Evolutionary conservation across 495 filamentous ascomycete genomes (phyloP), one percentile per base, ranked within the genome.

Genomic region (Penicillium coffeae): DNA sequence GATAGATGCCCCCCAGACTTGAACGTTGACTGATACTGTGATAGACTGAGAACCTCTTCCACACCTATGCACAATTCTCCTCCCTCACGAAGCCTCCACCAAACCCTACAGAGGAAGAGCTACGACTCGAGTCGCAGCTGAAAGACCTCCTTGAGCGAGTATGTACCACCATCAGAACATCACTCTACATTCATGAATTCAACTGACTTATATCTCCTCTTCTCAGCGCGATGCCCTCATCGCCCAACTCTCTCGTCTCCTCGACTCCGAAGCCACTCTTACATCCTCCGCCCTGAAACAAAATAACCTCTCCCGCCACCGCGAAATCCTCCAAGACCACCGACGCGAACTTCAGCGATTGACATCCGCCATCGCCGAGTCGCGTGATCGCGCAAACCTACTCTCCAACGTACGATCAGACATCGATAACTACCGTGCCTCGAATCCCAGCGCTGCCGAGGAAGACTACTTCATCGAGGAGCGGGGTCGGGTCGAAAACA

Each of bases 381-480:
- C 86, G 47, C 87, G 93, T 55, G 81, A 90, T 64, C 88, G 90
- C 52, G 83, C 87, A 15, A 95, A 96, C 66, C 84, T 98, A n/a
- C 85, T 97, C 38, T 85, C 83, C 8, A 89, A 84, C 63, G 90
- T 98, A 30, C 87, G 90, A 54, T 85, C 88, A 51, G 93, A 98
- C 66, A 96, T 97, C 63, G 79, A 86, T 58, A 83, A 87, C 33
- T 96, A 95, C 76, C 87, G 85, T 25, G 80, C 85, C 18, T 81
- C 78, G 20, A 91, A 94, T 68, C 88, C 89, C 7, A 86, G 79
- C 45, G 80, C 77, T 5, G 87, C 83, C 32, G 93, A 96, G 69
- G 88, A 88, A 15, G 92, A 97, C 35, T 97, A 96, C 72, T 96
- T 99, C 90, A 79, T 97, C 15, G 88, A 88, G 56, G 93, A 99